These are phyloP conservation scores for Kalaharituber pfeilii DNA, from an alignment of 2,329 filamentous ascomycete species.

Conservation along the genomic window DNA sequence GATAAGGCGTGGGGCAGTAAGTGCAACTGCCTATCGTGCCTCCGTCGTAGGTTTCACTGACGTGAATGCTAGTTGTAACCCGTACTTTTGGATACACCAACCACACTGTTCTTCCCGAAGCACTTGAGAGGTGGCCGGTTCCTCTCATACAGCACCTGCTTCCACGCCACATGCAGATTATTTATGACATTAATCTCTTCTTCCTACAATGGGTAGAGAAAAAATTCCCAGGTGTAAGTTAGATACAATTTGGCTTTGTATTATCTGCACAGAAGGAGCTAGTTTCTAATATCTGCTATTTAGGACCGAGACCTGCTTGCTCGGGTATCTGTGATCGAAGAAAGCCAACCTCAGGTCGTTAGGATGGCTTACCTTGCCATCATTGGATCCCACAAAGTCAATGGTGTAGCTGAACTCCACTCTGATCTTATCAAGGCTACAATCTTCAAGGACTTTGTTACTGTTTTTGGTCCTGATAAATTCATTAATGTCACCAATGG, in stretches of 20 bases:
- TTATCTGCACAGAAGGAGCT: no score
- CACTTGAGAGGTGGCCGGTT: conserved; percentile 96
- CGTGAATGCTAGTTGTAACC: conserved; percentile 27
- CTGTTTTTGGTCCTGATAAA: conserved; percentile 87
- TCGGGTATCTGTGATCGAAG: conserved; percentile 93
- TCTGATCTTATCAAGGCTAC: conserved; percentile 96
- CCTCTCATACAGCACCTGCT: conserved; percentile 80
- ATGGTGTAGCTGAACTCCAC: conserved; percentile 92
- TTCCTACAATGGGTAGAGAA: conserved; percentile 88
- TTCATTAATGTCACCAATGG: conserved; percentile 98
- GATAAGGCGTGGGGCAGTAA: conserved; percentile 62
- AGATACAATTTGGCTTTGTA: not conserved
- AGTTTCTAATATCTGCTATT: not conserved
- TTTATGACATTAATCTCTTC: conserved; percentile 91
- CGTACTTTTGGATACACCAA: conserved; percentile 85
- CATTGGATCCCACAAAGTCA: conserved; percentile 97
- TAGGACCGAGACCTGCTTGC: conserved; percentile 62
- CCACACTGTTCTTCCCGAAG: conserved; percentile 92
- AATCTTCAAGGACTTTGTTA: conserved; percentile 98
- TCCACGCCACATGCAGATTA: conserved; percentile 87
- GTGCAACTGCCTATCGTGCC: conserved; percentile 21
- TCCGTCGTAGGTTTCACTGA: not conserved
- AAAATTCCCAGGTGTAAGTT: conserved; percentile 51
- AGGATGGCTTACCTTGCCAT: conserved; percentile 92
- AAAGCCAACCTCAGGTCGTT: conserved; percentile 92